Evolutionary conservation across 371 early-diverging fungal genomes (phyloP), one percentile per base, ranked within the genome.

Genomic region (Mortierella sp.): DNA sequence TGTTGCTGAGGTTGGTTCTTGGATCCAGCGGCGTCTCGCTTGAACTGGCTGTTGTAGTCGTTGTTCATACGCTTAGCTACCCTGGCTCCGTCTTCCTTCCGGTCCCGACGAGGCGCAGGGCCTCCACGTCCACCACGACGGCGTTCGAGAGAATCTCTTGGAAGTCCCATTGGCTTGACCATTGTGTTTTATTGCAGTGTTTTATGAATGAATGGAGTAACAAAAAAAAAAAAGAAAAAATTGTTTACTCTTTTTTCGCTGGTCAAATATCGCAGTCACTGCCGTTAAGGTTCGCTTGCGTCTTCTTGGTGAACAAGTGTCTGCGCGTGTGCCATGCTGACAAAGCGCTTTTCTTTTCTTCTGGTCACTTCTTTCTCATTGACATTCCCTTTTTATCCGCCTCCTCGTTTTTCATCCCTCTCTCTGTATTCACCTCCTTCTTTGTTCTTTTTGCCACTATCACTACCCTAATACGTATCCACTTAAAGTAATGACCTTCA

Each of bases 51-150:
- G 48, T 73, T 73, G 50, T 73, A 73, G 43, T 73, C 52, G 56
- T 73, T 73, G 51, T 49, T 50, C 31, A 67, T 19, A 15, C 73
- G 73, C 50, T 73, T 73, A 17, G 48, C 44, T 2, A 59, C 59
- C 19, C 43, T 53, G 19, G 57, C 47, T 31, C 68, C 73, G 59
- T 28, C 41, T 19, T 67, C 68, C 30, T n/a, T 54, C 5, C 73
- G 68, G 48, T 73, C 73, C 31, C 73, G 56, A 41, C 73, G 67
- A 50, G 73, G 73, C 0, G 63, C 60, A 6, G 73, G 73, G 12
- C 73, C 73, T 4, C 73, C 73, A 26, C 73, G 73, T 15, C 73
- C 73, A 12, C 73, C 73, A 12, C 68, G 73, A 24, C 73, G 54
- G 21, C 73, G 50, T 44, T 67, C 68, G 21, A 73, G 68, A 21